Evolutionary conservation across 768 basidiomycete species (phyloP).

Genomic region (Phylloporus arenicola): DNA sequence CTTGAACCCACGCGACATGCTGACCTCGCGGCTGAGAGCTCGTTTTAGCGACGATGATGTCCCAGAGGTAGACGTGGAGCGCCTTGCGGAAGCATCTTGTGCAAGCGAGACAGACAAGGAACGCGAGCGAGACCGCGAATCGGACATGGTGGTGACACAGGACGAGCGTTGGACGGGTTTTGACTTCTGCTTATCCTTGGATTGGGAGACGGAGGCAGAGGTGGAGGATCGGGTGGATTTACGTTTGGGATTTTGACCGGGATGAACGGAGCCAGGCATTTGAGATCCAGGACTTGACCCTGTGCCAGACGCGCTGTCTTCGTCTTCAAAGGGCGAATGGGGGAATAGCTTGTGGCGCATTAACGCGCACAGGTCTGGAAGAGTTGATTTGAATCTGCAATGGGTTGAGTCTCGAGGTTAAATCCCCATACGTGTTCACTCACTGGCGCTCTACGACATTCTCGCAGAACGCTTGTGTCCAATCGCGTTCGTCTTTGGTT

Average conservation of each 20-base stretch:
- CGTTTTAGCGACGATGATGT: constrained; percentile 42
- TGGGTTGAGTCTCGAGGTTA: not conserved
- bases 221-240: constrained; percentile 13
- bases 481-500: constrained; percentile 45
- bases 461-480: constrained; percentile 70
- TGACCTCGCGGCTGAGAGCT: constrained; percentile 63
- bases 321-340: constrained; percentile 54
- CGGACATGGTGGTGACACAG: constrained; percentile 14
- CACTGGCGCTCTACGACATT: constrained; percentile 62
- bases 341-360: constrained; percentile 66
- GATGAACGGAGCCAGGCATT: not conserved
- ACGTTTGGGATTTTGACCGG: constrained; percentile 8
- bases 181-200: constrained; percentile 5
- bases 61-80: constrained; percentile 29
- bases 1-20: constrained; percentile 72
- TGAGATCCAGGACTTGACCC: constrained; percentile 12
- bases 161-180: constrained; percentile 23
- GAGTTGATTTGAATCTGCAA: constrained; percentile 47
- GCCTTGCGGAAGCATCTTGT: constrained; percentile 45
- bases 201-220: constrained; percentile 1
- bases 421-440: constrained; percentile 16
- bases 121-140: constrained; percentile 45
- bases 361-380: constrained; percentile 51
- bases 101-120: constrained; percentile 68
- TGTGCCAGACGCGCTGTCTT: constrained; percentile 20